Conservation (phyloP, 2,329 filamentous ascomycete genomes). For the Fusarium sp. region DNA sequence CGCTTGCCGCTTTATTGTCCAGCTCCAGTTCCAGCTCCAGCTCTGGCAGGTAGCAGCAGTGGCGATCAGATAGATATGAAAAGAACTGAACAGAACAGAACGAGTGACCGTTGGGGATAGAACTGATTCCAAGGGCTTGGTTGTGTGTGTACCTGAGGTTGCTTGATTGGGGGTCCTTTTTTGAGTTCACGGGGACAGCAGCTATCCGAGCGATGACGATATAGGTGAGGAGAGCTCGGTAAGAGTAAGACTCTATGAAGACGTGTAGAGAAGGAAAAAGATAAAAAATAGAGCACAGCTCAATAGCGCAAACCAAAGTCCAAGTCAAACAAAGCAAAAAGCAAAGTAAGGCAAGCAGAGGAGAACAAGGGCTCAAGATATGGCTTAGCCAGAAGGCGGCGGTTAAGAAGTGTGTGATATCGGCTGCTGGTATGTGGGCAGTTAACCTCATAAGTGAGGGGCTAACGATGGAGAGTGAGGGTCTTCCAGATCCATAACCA, state of each 20-base stretch:
- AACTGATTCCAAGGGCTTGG: conserved; percentile 26
- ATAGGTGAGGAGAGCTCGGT: conserved; percentile 16
- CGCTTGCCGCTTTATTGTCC: conserved; percentile 9
- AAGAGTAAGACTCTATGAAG: neutral
- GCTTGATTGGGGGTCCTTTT: conserved; percentile 7
- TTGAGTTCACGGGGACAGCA: conserved; percentile 22
- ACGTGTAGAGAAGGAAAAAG: neutral
- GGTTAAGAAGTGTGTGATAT: conserved; percentile 43
- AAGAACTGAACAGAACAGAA: neutral
- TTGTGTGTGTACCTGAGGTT: conserved; percentile 37
- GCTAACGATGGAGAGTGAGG: conserved; percentile 39
- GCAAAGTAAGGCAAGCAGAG: neutral
- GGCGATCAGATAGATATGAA: neutral
- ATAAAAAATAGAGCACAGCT: neutral
- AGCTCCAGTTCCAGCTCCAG: neutral
- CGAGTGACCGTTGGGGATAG: conserved; percentile 17
- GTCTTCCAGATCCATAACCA: conserved; percentile 25
- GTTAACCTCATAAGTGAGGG: conserved; percentile 45
- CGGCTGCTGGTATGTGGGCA: conserved; percentile 42
- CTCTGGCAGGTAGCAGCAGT: neutral
- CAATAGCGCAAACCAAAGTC: neutral
- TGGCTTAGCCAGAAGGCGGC: conserved; percentile 31
- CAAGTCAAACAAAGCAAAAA: neutral
- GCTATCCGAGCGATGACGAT: conserved; percentile 27
- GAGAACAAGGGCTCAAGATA: conserved; percentile 20